Evolutionary conservation across 768 basidiomycete species (phyloP), one percentile per base, ranked within the genome.

Genomic region (Hortiboletus campestris): DNA sequence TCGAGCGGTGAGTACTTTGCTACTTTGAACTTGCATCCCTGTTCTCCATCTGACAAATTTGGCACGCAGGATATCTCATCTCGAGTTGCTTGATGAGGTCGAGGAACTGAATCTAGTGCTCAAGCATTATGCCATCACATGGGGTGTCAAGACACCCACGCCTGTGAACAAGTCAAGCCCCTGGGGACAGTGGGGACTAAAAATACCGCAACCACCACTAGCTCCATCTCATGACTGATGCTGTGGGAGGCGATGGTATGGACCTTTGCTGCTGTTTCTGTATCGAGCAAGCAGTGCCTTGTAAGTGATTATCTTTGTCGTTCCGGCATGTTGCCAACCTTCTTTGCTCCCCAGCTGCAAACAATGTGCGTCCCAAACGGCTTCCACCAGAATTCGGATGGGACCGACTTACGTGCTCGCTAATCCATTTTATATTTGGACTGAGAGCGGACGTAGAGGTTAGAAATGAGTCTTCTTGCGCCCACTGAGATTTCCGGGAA

Each of bases 101-200:
- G 96, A 99, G 70, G 96, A 98, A 72, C 79, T 99, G 19, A 89
- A 94, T 54, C 80, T 99, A 6, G 89, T 60, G 6, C 57, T 60
- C 19, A 36, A 28, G 12, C 53, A 55, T 40, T 60, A 60, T 46
- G 91, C 88, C 14, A 82, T 98, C 54, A 85, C 88, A 0, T 98
- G 94, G 94, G 57, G 57, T 40, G 48, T 51, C 12, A 64, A 54
- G 46, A 35, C 31, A 10, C 44, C 51, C 32, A 46, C 36, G 38
- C 32, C 59, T 8, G 16, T 9, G 20, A 48, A 38, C 3, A 34
- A 52, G 14, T 29, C 53, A 2, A 43, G 28, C 16, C 42, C 12
- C n/a, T 67, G 61, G 63, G 17, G 25, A 39, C 42, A 59, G 4
- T 67, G 66, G 66, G 57, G 41, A n/a, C 17, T 55, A 25, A 28